Conservation (phyloP, 192 early-diverging fungal genomes). For the Gaertneriomyces sp. region DNA sequence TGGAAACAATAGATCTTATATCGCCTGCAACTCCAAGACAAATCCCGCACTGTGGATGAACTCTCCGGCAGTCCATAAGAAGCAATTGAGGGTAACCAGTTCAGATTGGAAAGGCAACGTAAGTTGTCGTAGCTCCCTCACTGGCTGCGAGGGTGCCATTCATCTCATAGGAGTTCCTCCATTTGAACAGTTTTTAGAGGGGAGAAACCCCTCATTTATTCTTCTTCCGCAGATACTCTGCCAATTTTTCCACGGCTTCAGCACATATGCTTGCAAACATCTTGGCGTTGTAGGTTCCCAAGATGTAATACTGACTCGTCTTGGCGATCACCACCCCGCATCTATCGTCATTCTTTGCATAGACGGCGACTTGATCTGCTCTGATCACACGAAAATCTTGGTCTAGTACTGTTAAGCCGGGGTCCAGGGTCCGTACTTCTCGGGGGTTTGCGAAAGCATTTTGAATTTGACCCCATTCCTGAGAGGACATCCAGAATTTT, state of each 20-base stretch:
- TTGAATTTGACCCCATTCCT: constrained; percentile 39
- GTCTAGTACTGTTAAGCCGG: constrained; percentile 43
- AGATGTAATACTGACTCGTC: constrained; percentile 47
- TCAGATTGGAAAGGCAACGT: no score
- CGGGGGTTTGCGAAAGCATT: constrained; percentile 45
- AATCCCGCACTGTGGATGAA: no score
- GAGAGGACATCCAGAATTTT: constrained; percentile 25
- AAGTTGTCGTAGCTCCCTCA: no score
- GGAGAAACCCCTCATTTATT: constrained; percentile 38
- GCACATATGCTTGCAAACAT: constrained; percentile 55
- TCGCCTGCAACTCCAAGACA: no score
- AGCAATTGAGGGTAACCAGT: no score
- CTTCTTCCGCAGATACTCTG: constrained; percentile 51
- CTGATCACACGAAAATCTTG: constrained; percentile 41
- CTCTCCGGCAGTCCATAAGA: no score
- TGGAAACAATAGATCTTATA: no score
- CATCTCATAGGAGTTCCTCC: no score
- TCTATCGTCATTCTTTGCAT: constrained; percentile 53
- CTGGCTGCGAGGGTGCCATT: no score
- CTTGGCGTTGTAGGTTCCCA: constrained; percentile 42
- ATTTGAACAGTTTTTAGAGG: no score
- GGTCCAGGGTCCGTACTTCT: constrained; percentile 43
- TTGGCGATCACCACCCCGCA: constrained; percentile 43
- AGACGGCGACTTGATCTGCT: constrained; percentile 46
- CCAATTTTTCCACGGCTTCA: constrained; percentile 54